Evolutionary conservation across 352 stramenopile genomes (phyloP), one percentile per base, ranked within the genome.

Genomic region (Phytophthora multivora): DNA sequence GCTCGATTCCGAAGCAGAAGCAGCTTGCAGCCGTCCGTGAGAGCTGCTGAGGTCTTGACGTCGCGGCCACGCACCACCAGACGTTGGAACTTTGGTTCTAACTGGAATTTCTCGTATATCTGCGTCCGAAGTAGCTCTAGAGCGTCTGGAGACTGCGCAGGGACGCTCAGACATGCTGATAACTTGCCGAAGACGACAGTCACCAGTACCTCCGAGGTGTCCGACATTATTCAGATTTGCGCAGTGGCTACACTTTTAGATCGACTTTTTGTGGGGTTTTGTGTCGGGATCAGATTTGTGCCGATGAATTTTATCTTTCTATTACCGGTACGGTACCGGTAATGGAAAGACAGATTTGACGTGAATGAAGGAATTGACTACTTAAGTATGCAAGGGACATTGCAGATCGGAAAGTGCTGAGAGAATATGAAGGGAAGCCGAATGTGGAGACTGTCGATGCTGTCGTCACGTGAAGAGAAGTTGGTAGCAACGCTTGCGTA

Each of bases 121-220:
- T 73, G 16, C 0, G 31, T 23, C 42, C 84, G 71, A 8, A 91
- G 57, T 1, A 48, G 23, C 13, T 59, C 41, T 4, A 90, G 13
- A n/a, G 61, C 62, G 39, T 76, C 45, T 10, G 49, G 45, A 5
- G 66, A 40, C 15, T 74, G 54, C 8, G 64, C 30, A 1, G 63
- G 21, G 19, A 83, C 56, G 16, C 43, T 28, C 16, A 90, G 21
- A 5, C 23, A 28, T 28, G 75, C 42, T 19, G 77, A 61, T 15
- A 73, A 46, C 63, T 85, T 87, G 41, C 79, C 81, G 42, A 75
- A 64, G 25, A 80, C 51, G 45, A 88, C 75, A 12, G 70, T 88
- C 49, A 88, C 51, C n/a, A 61, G 41, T 48, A 75, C 63, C 42
- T 71, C 49, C 2, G 51, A 15, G 38, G 53, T 51, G 42, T 58